Evolutionary conservation across 148 eudicot genomes (phyloP).

Genomic region (Salicornia ramosissima): DNA sequence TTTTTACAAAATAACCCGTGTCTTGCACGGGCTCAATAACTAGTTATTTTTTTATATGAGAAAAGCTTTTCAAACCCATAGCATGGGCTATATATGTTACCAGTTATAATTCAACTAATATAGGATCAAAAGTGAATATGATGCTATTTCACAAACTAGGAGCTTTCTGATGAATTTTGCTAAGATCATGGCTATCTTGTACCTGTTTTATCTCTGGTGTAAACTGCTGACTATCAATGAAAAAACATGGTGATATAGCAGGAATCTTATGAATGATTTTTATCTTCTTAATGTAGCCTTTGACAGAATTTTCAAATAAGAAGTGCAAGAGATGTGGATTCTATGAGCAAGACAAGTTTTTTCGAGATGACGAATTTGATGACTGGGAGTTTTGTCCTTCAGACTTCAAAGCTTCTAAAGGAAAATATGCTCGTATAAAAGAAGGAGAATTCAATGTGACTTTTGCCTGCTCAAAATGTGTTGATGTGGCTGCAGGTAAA

Average conservation of each 20-base stretch:
- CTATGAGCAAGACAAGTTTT: constrained; percentile 48
- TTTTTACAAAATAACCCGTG: too few relatives aligned
- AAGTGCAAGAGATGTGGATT: constrained; percentile 97
- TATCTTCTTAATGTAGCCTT: constrained; percentile 51
- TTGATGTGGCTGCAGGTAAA: constrained; percentile 39
- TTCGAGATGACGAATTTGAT: constrained; percentile 54
- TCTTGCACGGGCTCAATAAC: too few relatives aligned
- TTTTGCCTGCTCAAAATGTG: constrained; percentile 54
- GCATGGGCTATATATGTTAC: too few relatives aligned
- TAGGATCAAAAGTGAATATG: too few relatives aligned
- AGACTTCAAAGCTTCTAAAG: constrained; percentile 50
- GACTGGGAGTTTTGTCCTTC: constrained; percentile 92
- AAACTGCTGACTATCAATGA: neutral
- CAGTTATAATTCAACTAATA: too few relatives aligned
- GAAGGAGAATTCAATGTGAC: constrained; percentile 63
- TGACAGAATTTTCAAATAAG: constrained; percentile 52
- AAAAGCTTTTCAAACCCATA: too few relatives aligned
- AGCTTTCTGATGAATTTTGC: too few relatives aligned
- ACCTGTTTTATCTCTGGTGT: too few relatives aligned
- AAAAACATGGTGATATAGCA: neutral
- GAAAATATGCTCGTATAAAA: constrained; percentile 45
- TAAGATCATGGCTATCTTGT: too few relatives aligned
- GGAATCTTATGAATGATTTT: neutral
- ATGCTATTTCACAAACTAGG: too few relatives aligned
- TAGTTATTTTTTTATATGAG: too few relatives aligned